phyloP scores from a whole-genome alignment of 805 yeast genomes.

The Scheffersomyces coipomensis region DNA sequence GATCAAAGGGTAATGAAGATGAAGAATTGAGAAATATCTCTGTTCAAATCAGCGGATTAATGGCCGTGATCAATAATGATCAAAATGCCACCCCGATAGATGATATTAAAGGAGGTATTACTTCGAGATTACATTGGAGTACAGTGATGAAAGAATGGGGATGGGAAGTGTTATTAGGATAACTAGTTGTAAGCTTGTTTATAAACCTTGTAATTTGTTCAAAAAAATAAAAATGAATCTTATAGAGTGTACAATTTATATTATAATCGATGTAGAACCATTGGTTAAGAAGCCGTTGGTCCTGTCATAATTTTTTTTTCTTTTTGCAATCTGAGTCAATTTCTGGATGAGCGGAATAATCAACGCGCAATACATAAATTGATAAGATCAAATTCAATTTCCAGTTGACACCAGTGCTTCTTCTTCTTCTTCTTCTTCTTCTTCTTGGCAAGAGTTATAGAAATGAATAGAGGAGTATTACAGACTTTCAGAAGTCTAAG shows the following conservation, averaged over 20 bases:
- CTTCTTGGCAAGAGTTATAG: no score
- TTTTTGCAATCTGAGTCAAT: no score
- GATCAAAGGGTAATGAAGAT: slow-evolving; percentile 17
- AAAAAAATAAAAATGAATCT: background rate
- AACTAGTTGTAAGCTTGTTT: background rate
- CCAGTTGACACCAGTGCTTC: no score
- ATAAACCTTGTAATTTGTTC: background rate
- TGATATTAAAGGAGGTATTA: slow-evolving; percentile 37
- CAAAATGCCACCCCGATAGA: slow-evolving; percentile 26
- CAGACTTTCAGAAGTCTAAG: no score
- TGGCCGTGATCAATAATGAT: slow-evolving; percentile 37
- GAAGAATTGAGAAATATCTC: slow-evolving; percentile 18
- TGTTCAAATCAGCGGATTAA: slow-evolving; percentile 36
- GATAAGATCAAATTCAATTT: no score
- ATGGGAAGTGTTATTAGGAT: slow-evolving; percentile 68
- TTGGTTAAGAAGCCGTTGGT: background rate
- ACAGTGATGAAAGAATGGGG: slow-evolving; percentile 74
- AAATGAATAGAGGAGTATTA: no score
- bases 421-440: no score
- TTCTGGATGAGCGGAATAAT: no score
- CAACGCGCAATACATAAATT: no score
- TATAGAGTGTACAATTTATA: no score
- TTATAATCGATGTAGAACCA: no score
- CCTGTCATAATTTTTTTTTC: no score
- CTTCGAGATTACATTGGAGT: slow-evolving; percentile 63